Conservation (phyloP, 768 basidiomycete species). For the Dendrothele bispora region DNA sequence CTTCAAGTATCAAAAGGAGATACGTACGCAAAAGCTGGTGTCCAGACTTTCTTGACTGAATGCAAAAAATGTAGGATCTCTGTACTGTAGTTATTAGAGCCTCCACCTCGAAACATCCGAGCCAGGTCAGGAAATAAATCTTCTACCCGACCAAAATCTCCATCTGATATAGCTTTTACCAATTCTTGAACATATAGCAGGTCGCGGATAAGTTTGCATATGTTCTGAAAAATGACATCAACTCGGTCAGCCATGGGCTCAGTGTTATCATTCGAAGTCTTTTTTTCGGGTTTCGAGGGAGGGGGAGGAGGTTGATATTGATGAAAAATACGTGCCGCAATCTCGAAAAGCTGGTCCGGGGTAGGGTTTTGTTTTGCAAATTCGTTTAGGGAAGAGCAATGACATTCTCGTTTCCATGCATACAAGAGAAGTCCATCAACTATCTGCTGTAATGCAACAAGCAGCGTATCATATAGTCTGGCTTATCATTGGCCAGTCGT, state of each 20-base stretch:
- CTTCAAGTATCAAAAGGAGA: too few species aligned
- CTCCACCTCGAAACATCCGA: slow-evolving; percentile 1
- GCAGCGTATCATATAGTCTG: slow-evolving; percentile 22
- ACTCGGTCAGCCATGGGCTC: not conserved
- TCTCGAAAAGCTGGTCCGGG: not conserved
- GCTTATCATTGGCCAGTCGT: slow-evolving; percentile 18
- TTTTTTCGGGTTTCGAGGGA: not conserved
- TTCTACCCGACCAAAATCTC: slow-evolving; percentile 18
- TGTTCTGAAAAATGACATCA: slow-evolving; percentile 9
- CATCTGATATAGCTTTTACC: not conserved
- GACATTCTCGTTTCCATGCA: slow-evolving; percentile 19
- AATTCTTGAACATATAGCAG: slow-evolving; percentile 14
- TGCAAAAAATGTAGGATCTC: slow-evolving; percentile 3
- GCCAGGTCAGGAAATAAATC: not conserved
- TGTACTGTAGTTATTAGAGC: not conserved
- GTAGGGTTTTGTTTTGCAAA: not conserved
- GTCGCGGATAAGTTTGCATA: slow-evolving; percentile 8
- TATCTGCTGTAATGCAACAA: slow-evolving; percentile 15
- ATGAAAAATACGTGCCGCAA: not conserved
- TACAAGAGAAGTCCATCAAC: slow-evolving; percentile 15
- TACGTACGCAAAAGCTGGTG: slow-evolving; percentile 10
- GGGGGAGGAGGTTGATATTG: not conserved
- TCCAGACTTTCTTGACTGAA: slow-evolving; percentile 17
- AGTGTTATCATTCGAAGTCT: not conserved
- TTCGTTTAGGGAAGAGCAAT: not conserved